Evolutionary conservation across 768 basidiomycete genomes (phyloP).

Genomic region (Candolleomyces eurysporus): DNA sequence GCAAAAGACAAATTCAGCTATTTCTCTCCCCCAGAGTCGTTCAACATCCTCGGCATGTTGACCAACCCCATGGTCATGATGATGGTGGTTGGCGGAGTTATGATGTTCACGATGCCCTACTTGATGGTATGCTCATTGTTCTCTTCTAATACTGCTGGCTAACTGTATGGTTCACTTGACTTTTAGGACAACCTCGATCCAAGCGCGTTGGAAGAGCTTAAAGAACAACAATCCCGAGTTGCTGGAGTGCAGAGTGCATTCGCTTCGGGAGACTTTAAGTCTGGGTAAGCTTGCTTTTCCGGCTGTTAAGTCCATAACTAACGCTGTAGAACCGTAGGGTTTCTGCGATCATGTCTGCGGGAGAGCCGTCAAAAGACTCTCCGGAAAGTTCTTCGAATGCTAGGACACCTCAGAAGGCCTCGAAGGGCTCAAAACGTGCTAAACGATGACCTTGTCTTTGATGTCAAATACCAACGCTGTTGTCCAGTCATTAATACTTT

Average conservation of each 20-base stretch:
- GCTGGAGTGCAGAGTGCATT: slow-evolving; percentile 48
- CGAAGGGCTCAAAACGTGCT: slow-evolving; percentile 31
- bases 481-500: too few relatives aligned
- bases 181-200: slow-evolving; percentile 69
- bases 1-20: slow-evolving; percentile 59
- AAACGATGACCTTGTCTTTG: slow-evolving; percentile 24
- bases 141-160: neutral
- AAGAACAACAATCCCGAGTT: slow-evolving; percentile 84
- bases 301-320: neutral
- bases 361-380: slow-evolving; percentile 15
- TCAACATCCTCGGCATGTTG: slow-evolving; percentile 74
- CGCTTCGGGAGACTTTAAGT: slow-evolving; percentile 56
- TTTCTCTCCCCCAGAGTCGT: slow-evolving; percentile 68
- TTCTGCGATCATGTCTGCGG: slow-evolving; percentile 22
- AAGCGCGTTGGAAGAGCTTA: slow-evolving; percentile 77
- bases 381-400: slow-evolving; percentile 3
- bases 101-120: slow-evolving; percentile 75
- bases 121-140: slow-evolving; percentile 52
- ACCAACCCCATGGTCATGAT: slow-evolving; percentile 84
- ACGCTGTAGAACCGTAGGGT: slow-evolving; percentile 11
- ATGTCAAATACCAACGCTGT: too few relatives aligned
- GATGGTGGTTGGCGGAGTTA: slow-evolving; percentile 62
- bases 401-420: slow-evolving; percentile 13
- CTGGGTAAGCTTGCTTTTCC: slow-evolving; percentile 39
- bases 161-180: neutral